Base-by-base conservation (phyloP, 805 yeast genomes). In the Saccharomycopsis malanga region DNA sequence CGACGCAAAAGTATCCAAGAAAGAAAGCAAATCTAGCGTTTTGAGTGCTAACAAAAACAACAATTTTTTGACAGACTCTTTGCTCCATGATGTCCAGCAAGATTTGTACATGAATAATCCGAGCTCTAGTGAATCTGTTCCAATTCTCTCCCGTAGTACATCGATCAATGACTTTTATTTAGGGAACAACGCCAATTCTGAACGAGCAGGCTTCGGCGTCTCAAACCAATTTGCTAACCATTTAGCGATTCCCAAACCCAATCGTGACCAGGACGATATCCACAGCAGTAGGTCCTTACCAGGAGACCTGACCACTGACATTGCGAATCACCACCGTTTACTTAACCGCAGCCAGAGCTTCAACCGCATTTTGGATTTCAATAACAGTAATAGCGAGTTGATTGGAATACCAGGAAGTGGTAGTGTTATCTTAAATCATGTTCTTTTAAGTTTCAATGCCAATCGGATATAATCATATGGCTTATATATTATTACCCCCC, bases 321-420 rank as follows among this genome's bases (percentile, higher is more conserved):
- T 5, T n/a, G 15, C 25, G 23, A 29, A 30, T 15, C 30, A 27
- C 30, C 10, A 7, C 30, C 7, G 30, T 9, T 18, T 22, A 3
- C 20, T 46, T 22, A 46, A 46, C 23, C 34, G 50, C 2, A 24
- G 36, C 9, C 24, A 45, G 30, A 46, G 50, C 22, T 46, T 46
- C 39, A 46, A 46, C 22, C 25, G 45, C 24, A 44, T 48, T 20
- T 15, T 24, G 3, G 48, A 48, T 14, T 24, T 37, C 27, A 41
- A 44, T 15, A 44, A 40, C 22, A 46, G 45, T 41, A 50, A 50
- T 17, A 47, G 51, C 29, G 53, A 44, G 25, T 30, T 50, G 37
- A 47, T 47, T 12, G 53, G 53, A 15, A 43, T 27, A 9, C 30
- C 30, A 9, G 30, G 51, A 14, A 37, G 42, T 43, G 53, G 53